Base-by-base conservation (phyloP, 768 basidiomycete species). In the Erythrobasidium yunnanense region DNA sequence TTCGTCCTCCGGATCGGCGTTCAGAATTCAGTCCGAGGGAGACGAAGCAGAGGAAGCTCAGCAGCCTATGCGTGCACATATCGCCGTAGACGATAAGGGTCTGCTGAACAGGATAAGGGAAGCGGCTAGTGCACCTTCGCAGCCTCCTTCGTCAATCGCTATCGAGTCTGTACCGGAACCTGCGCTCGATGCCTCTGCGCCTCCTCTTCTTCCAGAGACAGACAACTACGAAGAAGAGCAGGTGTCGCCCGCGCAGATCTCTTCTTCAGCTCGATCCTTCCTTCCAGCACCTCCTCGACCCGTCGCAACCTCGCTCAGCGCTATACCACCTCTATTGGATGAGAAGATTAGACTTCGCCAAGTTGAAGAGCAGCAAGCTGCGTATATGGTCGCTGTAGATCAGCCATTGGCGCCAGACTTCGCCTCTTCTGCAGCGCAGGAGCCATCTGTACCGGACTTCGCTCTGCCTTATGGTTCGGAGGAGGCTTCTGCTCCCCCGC, bases 41-140 rank as follows among this genome's bases (percentile, higher is more conserved):
- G 25, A 25, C 38, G 56, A 51, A 25, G 60, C 49, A 3, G 47
- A 29, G 47, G 46, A 47, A 30, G 60, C n/a, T 18, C 20, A 29
- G 32, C 45, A 27, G 49, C 45, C n/a, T 25, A 30, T 27, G 46
- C 42, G 49, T 49, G 60, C 32, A 25, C 60, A 63, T 51, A 38
- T 63, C 27, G 60, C 60, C 3, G 27, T 63, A 4, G 46, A 46
- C 11, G 60, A 63, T 22, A 63, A 63, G 49, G 60, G 32, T 27
- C 8, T 63, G 4, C 49, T 63, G n/a, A 35, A 49, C 30, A 49
- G 60, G 49, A n/a, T 63, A 18, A 49, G 49, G 7, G n/a, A 33
- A 29, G 60, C 49, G 6, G 60, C 27, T 38, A 34, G 32, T 38
- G 60, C 60, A 18, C 60, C 60, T 27, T 11, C 11, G 11, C 38